Evolutionary conservation across 1,284 basidiomycete genomes (phyloP).

Genomic region (Cryptococcus sp.): DNA sequence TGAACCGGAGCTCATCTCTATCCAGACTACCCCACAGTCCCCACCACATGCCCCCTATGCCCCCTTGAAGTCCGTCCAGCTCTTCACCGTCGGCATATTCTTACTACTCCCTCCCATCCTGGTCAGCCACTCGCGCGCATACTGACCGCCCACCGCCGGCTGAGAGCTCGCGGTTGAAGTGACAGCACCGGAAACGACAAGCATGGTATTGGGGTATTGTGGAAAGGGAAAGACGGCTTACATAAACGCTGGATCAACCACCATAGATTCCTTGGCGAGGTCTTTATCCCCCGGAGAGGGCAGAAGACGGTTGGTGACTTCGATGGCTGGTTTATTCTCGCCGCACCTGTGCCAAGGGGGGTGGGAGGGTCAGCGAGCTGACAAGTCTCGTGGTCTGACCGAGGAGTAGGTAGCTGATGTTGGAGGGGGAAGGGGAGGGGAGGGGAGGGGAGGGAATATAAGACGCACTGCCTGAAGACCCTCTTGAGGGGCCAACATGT

Average conservation of each 20-base stretch:
- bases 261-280: constrained; percentile 6
- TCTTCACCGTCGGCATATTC: constrained; percentile 30
- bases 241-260: constrained; percentile 31
- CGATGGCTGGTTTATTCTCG: constrained; percentile 29
- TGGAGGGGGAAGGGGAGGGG: background rate
- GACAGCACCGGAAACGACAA: no score
- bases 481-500: constrained; percentile 42
- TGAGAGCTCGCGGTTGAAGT: no score
- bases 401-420: no score
- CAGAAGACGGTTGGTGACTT: constrained; percentile 32
- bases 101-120: constrained; percentile 13
- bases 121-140: background rate
- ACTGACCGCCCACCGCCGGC: no score
- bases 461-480: constrained; percentile 39
- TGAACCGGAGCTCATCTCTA: no score
- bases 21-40: no score
- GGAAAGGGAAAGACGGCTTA: constrained; percentile 20
- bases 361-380: background rate
- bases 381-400: no score
- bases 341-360: constrained; percentile 26
- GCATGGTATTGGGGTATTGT: no score
- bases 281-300: background rate
- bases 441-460: background rate
- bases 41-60: no score
- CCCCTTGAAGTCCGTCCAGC: constrained; percentile 18